Base-by-base conservation (phyloP, 176 grass and related monocot genomes). In the Bothriochloa decipiens region DNA sequence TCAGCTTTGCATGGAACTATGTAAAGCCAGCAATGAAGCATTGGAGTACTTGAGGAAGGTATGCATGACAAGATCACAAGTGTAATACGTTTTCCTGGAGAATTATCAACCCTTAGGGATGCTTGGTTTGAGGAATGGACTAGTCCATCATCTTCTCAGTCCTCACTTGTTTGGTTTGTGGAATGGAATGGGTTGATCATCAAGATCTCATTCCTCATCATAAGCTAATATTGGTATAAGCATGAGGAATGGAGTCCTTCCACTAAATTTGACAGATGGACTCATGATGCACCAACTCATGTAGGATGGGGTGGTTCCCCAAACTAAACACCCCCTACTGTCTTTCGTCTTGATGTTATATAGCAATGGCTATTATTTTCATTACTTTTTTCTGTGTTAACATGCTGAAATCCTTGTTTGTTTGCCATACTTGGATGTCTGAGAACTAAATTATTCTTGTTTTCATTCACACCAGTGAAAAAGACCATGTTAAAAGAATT, bases 1-100 rank as follows among this genome's bases (percentile, higher is more conserved):
- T 83, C 96, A 98, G 45, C 93, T 98, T 43, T 98, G 96, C 70
- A 87, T 75, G n/a, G 96, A 98, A 85, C 93, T 98, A 40, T 98
- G 96, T 85, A 98, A 92, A 90, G 91, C 91, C 22, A 98, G 91
- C 86, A 74, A 41, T 55, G 96, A 98, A 67, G 91, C 96, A 80
- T 74, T 87, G 62, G 93, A 92, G 35, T 90, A 96, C 78, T 87
- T 98, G 84, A 86, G 96, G 80, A 93, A 95, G 96, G 96, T 98
- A 93, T 52, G 32, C 80, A 76, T 70, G 47, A 8, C 49, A 77
- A 9, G 17, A 58, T 70, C 25, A 13, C 49, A 62, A 12, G 42
- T 58, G 17, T 70, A 15, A 12, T 86, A 6, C 1, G 14, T 72
- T 28, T 86, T 77, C 57, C 25, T 62, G 68, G 15, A 62, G 23